phyloP scores from a whole-genome alignment of 345 rosid species.

The Dimocarpus longan region DNA sequence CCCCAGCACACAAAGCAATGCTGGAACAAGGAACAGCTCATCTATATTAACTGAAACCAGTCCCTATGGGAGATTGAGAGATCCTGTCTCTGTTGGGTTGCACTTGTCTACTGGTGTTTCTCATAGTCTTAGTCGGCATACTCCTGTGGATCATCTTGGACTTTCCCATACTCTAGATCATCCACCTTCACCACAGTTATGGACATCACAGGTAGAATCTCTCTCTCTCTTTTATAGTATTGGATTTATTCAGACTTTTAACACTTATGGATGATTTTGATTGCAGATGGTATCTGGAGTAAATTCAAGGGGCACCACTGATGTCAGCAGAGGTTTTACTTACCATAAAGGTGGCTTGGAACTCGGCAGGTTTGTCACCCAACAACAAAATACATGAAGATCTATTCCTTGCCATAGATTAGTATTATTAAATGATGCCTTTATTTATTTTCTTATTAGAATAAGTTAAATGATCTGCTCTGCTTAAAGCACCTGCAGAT shows the following conservation, averaged over 20 bases:
- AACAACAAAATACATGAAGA: neutral
- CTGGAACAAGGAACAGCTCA: slow-evolving; percentile 45
- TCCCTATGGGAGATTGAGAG: slow-evolving; percentile 46
- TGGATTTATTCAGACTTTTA: neutral
- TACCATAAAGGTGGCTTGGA: slow-evolving; percentile 58
- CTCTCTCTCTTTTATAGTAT: slow-evolving; percentile 7
- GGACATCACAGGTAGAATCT: slow-evolving; percentile 66
- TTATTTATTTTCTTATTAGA: neutral
- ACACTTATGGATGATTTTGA: slow-evolving; percentile 12
- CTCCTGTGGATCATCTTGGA: slow-evolving; percentile 52
- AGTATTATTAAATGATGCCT: neutral
- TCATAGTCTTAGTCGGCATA: slow-evolving; percentile 39
- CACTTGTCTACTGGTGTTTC: slow-evolving; percentile 40
- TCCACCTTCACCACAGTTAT: slow-evolving; percentile 49
- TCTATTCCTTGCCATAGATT: neutral
- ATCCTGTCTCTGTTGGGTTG: slow-evolving; percentile 38
- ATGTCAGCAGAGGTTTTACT: slow-evolving; percentile 55
- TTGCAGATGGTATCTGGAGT: slow-evolving; percentile 48
- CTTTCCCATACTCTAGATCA: slow-evolving; percentile 46
- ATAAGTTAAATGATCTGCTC: neutral
- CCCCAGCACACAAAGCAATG: slow-evolving; percentile 38
- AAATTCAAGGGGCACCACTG: slow-evolving; percentile 49
- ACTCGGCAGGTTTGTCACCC: slow-evolving; percentile 64
- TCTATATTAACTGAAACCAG: slow-evolving; percentile 53
- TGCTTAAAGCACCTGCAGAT: neutral